Evolutionary conservation across 345 rosid genomes (phyloP).

Genomic region (Rhodomyrtus tomentosa): DNA sequence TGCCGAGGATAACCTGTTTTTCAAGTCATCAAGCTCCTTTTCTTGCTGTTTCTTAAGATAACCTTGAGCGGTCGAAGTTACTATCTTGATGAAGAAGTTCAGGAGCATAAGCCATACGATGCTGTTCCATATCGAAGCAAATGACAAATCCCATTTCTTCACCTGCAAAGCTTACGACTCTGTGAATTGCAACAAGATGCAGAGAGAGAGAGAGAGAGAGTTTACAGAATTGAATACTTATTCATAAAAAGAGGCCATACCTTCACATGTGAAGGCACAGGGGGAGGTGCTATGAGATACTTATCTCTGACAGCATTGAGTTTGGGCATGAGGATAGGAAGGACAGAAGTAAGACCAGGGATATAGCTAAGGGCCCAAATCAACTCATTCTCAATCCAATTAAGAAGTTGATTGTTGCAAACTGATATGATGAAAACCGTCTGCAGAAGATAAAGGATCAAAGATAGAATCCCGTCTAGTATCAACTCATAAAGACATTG

Average conservation of each 20-base stretch:
- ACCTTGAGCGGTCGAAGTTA: conserved; percentile 69
- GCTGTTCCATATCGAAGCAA: conserved; percentile 74
- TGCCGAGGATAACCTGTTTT: conserved; percentile 2
- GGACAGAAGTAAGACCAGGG: conserved; percentile 55
- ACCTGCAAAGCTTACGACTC: conserved; percentile 22
- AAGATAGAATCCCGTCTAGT: not conserved
- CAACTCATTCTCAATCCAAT: conserved; percentile 91
- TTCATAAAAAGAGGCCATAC: conserved; percentile 15
- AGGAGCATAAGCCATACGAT: conserved; percentile 96
- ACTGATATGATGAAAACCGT: conserved; percentile 82
- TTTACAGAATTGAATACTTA: not conserved
- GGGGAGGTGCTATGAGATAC: conserved; percentile 45
- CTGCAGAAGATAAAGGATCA: conserved; percentile 25
- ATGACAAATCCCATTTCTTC: conserved; percentile 75
- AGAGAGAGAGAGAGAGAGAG: not conserved
- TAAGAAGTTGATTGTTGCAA: conserved; percentile 86
- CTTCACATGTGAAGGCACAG: conserved; percentile 44
- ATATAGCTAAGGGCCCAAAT: conserved; percentile 71
- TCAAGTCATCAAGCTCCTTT: conserved; percentile 32
- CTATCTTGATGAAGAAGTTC: conserved; percentile 70
- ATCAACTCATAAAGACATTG: not conserved
- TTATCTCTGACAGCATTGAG: conserved; percentile 53
- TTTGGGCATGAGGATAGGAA: conserved; percentile 48
- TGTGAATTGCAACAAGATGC: not conserved
- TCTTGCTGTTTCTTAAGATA: conserved; percentile 73